Evolutionary conservation across 176 grass and related monocot genomes (phyloP).

Genomic region (Zoysia pacifica): DNA sequence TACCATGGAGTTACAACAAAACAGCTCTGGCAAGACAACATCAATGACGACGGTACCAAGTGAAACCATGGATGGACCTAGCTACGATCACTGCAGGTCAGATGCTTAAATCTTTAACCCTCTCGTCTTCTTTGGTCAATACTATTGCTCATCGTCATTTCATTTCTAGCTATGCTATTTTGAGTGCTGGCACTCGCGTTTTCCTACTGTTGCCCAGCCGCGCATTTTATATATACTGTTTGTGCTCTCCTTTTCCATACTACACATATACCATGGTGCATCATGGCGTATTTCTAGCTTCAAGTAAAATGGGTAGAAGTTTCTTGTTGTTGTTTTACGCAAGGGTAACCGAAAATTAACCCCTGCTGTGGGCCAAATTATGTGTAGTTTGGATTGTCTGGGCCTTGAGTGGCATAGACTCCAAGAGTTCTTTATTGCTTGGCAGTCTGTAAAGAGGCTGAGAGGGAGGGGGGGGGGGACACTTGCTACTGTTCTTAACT

Average conservation of each 20-base stretch:
- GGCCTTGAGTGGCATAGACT: slow-evolving; percentile 50
- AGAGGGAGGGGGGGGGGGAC: slow-evolving; percentile 7
- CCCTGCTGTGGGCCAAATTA: no score
- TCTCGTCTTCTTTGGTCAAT: slow-evolving; percentile 7
- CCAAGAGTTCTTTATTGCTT: slow-evolving; percentile 58
- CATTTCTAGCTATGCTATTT: slow-evolving; percentile 21
- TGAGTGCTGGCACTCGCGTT: slow-evolving; percentile 30
- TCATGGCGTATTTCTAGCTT: slow-evolving; percentile 13
- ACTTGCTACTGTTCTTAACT: slow-evolving; percentile 49
- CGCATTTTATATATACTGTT: slow-evolving; percentile 18
- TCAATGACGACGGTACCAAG: slow-evolving; percentile 15
- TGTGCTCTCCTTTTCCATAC: slow-evolving; percentile 2
- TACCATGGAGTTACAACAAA: slow-evolving; percentile 31
- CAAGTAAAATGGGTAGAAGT: background rate
- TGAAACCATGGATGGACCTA: slow-evolving; percentile 24
- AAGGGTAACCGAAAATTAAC: no score
- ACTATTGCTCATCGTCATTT: slow-evolving; percentile 11
- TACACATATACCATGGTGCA: slow-evolving; percentile 25
- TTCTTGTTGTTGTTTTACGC: no score
- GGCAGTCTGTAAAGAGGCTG: slow-evolving; percentile 59
- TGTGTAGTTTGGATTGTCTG: no score
- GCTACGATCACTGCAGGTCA: slow-evolving; percentile 59
- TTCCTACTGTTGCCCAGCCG: slow-evolving; percentile 12
- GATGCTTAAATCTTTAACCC: slow-evolving; percentile 46
- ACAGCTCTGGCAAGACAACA: slow-evolving; percentile 3